A percentile compares a stretch with the other conserved stretches of the same genome.
These are phyloP conservation scores for Penicillium sp. DNA, from an alignment of 2,329 filamentous ascomycete genomes.

Conservation along the genomic window DNA sequence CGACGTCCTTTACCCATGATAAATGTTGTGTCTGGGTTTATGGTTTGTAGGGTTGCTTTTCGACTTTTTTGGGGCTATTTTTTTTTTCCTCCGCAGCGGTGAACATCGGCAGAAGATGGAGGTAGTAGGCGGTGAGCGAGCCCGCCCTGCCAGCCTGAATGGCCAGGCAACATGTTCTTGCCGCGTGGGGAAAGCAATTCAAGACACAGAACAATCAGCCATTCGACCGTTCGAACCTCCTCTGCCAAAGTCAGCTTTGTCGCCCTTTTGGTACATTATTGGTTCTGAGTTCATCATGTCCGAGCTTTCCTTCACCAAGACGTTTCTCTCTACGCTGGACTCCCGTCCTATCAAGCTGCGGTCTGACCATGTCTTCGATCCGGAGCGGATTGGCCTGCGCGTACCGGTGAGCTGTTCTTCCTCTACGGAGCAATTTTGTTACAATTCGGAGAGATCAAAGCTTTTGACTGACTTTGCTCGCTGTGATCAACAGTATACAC, in stretches of 20 bases:
- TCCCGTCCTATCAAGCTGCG: slow-evolving; percentile 75
- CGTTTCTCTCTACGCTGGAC: slow-evolving; percentile 78
- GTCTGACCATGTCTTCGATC: slow-evolving; percentile 87
- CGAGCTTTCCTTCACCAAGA: slow-evolving; percentile 81
- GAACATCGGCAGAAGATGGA: slow-evolving; percentile 20
- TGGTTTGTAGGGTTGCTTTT: slow-evolving; percentile 14
- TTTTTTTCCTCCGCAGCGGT: slow-evolving; percentile 32
- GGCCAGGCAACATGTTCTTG: slow-evolving; percentile 4
- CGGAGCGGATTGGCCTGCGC: slow-evolving; percentile 71
- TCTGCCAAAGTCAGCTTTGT: background rate
- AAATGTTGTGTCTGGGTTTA: slow-evolving; percentile 23
- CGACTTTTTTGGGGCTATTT: slow-evolving; percentile 31
- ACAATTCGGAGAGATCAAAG: too few species aligned
- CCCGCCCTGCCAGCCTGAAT: slow-evolving; percentile 8
- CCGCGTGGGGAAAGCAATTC: background rate
- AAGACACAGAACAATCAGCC: background rate
- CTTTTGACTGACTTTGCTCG: background rate
- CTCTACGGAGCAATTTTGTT: background rate
- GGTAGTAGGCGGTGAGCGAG: slow-evolving; percentile 19
- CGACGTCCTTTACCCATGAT: slow-evolving; percentile 86
- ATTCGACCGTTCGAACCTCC: background rate
- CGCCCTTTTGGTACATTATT: background rate
- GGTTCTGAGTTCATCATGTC: slow-evolving; percentile 54
- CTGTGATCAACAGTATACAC: slow-evolving; percentile 40
- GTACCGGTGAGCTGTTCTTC: slow-evolving; percentile 61